A percentile compares a stretch with the other conserved stretches of the same genome.
These are phyloP conservation scores for Fusarium neocosmosporiellum DNA, from an alignment of 2,329 filamentous ascomycete species.

Conservation along the genomic window DNA sequence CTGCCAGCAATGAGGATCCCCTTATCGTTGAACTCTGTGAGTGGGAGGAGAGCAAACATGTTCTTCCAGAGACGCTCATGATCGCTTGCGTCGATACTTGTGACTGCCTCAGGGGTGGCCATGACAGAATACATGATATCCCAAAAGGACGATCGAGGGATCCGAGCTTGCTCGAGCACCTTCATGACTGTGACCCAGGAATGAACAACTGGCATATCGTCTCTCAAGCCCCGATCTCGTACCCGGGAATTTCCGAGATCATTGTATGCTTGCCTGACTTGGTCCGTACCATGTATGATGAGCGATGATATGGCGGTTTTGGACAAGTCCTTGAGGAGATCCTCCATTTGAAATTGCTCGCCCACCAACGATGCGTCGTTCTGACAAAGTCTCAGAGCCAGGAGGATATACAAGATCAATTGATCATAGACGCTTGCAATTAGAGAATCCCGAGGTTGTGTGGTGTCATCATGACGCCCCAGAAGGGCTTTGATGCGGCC, in stretches of 20 bases:
- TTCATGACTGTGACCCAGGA: constrained; percentile 71
- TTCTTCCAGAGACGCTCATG: constrained; percentile 69
- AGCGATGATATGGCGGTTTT: constrained; percentile 54
- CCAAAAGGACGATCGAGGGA: constrained; percentile 70
- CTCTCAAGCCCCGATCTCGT: constrained; percentile 64
- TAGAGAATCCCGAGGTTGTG: constrained; percentile 7
- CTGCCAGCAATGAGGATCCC: constrained; percentile 59
- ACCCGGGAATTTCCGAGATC: constrained; percentile 57
- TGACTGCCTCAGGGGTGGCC: constrained; percentile 47
- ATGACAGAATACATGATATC: constrained; percentile 63
- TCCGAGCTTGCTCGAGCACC: constrained; percentile 60
- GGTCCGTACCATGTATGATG: constrained; percentile 54
- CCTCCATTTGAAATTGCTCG: constrained; percentile 60
- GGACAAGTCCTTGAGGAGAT: constrained; percentile 57
- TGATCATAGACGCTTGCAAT: constrained; percentile 45
- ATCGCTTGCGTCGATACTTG: constrained; percentile 55
- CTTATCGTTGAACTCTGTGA: constrained; percentile 67
- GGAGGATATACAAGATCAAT: constrained; percentile 48
- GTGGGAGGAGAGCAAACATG: constrained; percentile 70
- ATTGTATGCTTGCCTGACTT: constrained; percentile 59
- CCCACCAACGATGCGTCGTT: constrained; percentile 45
- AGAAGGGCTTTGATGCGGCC: constrained; percentile 42
- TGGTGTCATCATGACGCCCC: neutral
- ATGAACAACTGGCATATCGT: constrained; percentile 57
- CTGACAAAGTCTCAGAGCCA: constrained; percentile 58